These are phyloP conservation scores for Cytospora leucostoma DNA, from an alignment of 2,329 filamentous ascomycete genomes.

Conservation along the genomic window DNA sequence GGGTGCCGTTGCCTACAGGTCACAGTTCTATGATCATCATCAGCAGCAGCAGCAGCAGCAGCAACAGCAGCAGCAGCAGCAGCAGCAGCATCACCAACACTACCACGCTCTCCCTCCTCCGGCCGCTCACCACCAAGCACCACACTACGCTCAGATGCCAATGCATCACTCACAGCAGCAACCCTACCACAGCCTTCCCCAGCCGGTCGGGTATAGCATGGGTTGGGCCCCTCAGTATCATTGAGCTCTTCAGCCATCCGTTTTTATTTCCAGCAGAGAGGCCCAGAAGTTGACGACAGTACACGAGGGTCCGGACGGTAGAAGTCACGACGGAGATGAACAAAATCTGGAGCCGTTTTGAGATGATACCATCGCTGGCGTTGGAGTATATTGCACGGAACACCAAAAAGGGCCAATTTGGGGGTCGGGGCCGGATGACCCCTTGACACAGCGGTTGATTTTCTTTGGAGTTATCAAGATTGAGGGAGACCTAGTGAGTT, in stretches of 20 bases:
- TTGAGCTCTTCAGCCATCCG: background rate
- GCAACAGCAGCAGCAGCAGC: constrained; percentile 12
- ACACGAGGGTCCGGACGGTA: background rate
- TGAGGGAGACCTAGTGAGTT: constrained; percentile 4
- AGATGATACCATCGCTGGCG: constrained; percentile 3
- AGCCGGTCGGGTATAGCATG: constrained; percentile 21
- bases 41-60: constrained; percentile 24
- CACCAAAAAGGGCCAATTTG: background rate
- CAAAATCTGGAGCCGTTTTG: background rate
- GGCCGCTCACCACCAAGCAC: constrained; percentile 11
- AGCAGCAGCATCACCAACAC: constrained; percentile 18
- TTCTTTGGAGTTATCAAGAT: constrained; percentile 3
- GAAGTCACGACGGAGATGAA: background rate
- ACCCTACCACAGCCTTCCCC: constrained; percentile 21
- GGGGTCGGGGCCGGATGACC: background rate
- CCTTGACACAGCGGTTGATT: background rate
- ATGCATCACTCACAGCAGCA: constrained; percentile 16
- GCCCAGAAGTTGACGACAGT: background rate
- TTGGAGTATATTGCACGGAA: background rate
- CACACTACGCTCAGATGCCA: constrained; percentile 10
- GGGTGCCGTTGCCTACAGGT: constrained; percentile 13
- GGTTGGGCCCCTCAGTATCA: constrained; percentile 24
- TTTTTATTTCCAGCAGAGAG: background rate
- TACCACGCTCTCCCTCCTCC: constrained; percentile 15
- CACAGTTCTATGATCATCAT: constrained; percentile 33